phyloP scores from a whole-genome alignment of 2,329 filamentous ascomycete species.

The Fusarium sp. region DNA sequence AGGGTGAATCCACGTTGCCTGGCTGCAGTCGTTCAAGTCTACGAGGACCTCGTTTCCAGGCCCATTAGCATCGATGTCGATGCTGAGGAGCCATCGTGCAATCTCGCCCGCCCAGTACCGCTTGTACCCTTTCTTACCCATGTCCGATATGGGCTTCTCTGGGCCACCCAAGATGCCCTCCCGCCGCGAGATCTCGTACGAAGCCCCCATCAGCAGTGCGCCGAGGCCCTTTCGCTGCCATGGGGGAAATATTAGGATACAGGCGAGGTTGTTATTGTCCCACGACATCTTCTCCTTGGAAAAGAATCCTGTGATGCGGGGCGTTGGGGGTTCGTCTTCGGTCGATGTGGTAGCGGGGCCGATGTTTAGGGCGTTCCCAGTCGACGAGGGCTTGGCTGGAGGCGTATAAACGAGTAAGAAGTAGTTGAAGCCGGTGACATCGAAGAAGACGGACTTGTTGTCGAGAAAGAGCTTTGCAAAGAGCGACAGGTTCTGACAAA shows the following conservation, averaged over 20 bases:
- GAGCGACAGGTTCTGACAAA: constrained; percentile 92
- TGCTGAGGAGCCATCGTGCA: constrained; percentile 68
- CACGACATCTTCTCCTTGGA: constrained; percentile 98
- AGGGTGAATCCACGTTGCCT: constrained; percentile 79
- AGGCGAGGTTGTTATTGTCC: constrained; percentile 98
- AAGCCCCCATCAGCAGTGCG: constrained; percentile 87
- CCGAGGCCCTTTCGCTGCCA: constrained; percentile 93
- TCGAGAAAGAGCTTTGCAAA: constrained; percentile 98
- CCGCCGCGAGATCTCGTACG: constrained; percentile 86
- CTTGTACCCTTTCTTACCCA: constrained; percentile 82
- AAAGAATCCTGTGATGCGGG: constrained; percentile 87
- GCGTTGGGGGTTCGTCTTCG: constrained; percentile 46
- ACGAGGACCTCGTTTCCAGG: constrained; percentile 57
- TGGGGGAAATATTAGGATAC: constrained; percentile 93
- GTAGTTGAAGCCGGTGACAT: constrained; percentile 92
- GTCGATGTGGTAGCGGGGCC: constrained; percentile 1
- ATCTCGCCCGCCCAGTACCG: constrained; percentile 89
- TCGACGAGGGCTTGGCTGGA: constrained; percentile 35
- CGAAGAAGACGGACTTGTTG: constrained; percentile 98
- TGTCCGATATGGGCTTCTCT: constrained; percentile 88
- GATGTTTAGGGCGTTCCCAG: background rate
- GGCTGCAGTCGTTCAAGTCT: constrained; percentile 74
- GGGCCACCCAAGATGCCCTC: constrained; percentile 88
- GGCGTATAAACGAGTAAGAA: constrained; percentile 84
- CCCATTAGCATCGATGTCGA: constrained; percentile 50